Evolutionary conservation across 2,329 filamentous ascomycete genomes (phyloP), one percentile per base, ranked within the genome.

Genomic region (Huntiella decipiens): DNA sequence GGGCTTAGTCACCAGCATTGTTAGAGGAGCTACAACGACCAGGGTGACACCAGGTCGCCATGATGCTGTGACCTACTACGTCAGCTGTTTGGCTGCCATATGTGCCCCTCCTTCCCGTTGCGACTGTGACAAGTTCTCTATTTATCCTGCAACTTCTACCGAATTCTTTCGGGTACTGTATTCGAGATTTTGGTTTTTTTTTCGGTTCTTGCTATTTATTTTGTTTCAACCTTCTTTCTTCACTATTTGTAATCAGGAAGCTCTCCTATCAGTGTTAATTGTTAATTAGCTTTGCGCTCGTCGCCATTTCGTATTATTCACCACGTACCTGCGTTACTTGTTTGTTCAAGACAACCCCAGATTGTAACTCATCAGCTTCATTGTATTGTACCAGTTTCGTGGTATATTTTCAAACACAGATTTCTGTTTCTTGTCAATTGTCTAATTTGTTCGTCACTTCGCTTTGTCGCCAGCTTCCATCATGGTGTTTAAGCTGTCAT

Each of bases 401-500:
- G 22, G 6, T 28, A 28, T 28, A 28, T 28, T 28, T 28, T 28
- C 22, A 10, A 28, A 28, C 22, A 28, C 22, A 28, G 22, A 28
- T 15, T 38, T 38, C 3, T 19, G 2, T 38, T 28, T 28, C 8
- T 10, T 28, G 6, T 28, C 22, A 7, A 28, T 10, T 28, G 8
- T 28, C 22, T 10, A 28, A 28, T 28, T 28, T 28, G 8, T 28
- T 10, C 22, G 22, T 10, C 8, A 28, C 22, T 28, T 28, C 8
- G 22, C 6, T 28, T 28, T 28, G 22, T 28, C 22, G 22, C 22
- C 22, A 28, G 7, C 22, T 28, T 7, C 22, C 22, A 32, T 13
- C 33, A 50, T 50, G 48, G 40, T 86, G 60, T 96, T 85, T 71
- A 94, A 88, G 72, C 77, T 98, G 57, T 93, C 91, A 51, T 86